Percentiles rank a stretch among this genome's conserved stretches.
phyloP scores from a whole-genome alignment of 1,284 basidiomycete genomes.

The Irpex sp. region DNA sequence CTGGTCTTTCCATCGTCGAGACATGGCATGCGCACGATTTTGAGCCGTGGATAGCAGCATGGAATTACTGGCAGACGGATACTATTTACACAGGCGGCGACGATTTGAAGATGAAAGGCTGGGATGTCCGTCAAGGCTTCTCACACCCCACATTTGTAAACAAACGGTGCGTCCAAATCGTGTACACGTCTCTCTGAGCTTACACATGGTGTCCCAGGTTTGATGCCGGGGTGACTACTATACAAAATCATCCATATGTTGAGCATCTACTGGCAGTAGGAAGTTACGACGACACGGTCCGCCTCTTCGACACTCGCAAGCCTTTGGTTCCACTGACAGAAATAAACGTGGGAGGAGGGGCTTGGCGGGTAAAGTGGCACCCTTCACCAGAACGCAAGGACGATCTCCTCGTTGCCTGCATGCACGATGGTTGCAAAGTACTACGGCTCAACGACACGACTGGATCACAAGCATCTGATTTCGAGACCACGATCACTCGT shows the following conservation, averaged over 20 bases:
- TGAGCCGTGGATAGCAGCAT: slow-evolving; percentile 93
- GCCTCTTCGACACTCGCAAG: slow-evolving; percentile 83
- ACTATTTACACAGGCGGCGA: slow-evolving; percentile 93
- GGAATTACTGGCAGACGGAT: slow-evolving; percentile 80
- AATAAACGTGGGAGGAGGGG: slow-evolving; percentile 83
- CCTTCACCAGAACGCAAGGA: slow-evolving; percentile 54
- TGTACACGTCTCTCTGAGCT: not conserved
- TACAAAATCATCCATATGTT: slow-evolving; percentile 79
- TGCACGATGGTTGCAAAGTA: slow-evolving; percentile 97
- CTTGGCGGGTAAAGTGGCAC: slow-evolving; percentile 97
- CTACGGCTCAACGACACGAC: slow-evolving; percentile 41
- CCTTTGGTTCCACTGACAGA: slow-evolving; percentile 55
- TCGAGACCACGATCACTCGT: slow-evolving; percentile 40
- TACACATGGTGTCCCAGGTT: slow-evolving; percentile 50
- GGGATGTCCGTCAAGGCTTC: slow-evolving; percentile 81
- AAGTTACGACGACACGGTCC: slow-evolving; percentile 85
- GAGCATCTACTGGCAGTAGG: slow-evolving; percentile 90
- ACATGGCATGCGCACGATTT: slow-evolving; percentile 90
- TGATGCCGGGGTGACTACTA: slow-evolving; percentile 89
- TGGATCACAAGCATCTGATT: slow-evolving; percentile 14
- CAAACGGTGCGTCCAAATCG: slow-evolving; percentile 49
- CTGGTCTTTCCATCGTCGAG: slow-evolving; percentile 40
- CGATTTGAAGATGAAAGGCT: slow-evolving; percentile 85
- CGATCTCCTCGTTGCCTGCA: slow-evolving; percentile 87
- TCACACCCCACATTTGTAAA: slow-evolving; percentile 66